Percentiles rank a stretch among this genome's conserved stretches.
Evolutionary conservation across 192 early-diverging fungal species (phyloP).

Genomic region (Diversispora epigaea): DNA sequence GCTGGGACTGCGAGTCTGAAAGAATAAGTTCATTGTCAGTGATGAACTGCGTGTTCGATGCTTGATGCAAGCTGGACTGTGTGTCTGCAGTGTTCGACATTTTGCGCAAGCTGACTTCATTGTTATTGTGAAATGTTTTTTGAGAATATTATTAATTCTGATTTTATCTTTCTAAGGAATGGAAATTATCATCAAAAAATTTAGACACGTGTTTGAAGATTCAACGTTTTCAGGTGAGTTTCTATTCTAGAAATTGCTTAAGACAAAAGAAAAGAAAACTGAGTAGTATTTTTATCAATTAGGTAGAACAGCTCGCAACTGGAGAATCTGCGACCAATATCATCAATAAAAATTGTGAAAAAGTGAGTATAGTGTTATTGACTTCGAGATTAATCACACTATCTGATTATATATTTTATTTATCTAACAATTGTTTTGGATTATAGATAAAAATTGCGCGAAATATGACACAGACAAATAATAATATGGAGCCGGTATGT

Average conservation of each 20-base stretch:
- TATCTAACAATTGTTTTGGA: no score
- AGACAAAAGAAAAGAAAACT: no score
- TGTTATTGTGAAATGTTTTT: not conserved
- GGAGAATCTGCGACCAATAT: not conserved
- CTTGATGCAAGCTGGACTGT: not conserved
- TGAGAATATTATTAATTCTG: not conserved
- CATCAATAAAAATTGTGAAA: no score
- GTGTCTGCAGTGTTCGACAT: not conserved
- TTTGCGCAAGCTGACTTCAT: not conserved
- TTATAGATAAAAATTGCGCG: no score
- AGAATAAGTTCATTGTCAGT: not conserved
- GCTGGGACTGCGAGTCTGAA: not conserved
- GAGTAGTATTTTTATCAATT: not conserved
- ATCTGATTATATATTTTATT: no score
- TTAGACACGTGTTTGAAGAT: not conserved
- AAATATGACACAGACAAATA: no score
- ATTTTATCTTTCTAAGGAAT: not conserved
- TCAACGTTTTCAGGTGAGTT: not conserved
- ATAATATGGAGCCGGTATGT: no score
- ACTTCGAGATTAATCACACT: no score
- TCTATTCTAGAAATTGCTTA: not conserved
- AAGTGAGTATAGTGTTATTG: no score
- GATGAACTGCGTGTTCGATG: not conserved
- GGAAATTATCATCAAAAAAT: not conserved
- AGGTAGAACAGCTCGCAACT: not conserved